Evolutionary conservation across 192 early-diverging fungal genomes (phyloP).

Genomic region (Helicostylum pulchrum): DNA sequence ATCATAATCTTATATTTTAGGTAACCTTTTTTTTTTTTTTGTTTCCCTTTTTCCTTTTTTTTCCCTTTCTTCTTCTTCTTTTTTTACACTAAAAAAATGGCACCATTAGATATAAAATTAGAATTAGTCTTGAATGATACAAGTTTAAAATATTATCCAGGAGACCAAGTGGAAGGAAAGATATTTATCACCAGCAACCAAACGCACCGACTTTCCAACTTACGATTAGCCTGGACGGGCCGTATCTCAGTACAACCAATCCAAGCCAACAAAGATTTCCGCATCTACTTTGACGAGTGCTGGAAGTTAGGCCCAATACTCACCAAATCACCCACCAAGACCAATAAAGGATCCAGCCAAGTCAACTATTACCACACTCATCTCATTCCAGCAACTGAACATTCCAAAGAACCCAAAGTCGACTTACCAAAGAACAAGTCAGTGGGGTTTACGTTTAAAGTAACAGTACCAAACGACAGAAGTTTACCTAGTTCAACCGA

Average conservation of each 20-base stretch:
- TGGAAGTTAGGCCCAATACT: not conserved
- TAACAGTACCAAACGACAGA: constrained; percentile 9
- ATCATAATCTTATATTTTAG: not conserved
- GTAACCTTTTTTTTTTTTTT: not conserved
- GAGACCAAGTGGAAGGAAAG: constrained; percentile 4
- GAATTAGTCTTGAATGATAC: constrained; percentile 2
- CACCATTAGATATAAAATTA: constrained; percentile 10
- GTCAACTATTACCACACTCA: not conserved
- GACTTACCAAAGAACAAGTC: constrained; percentile 5
- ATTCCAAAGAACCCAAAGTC: not conserved
- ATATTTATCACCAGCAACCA: constrained; percentile 4
- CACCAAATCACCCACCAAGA: not conserved
- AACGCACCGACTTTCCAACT: not conserved
- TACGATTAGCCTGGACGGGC: constrained; percentile 11
- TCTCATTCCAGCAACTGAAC: not conserved
- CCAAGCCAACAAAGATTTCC: not conserved
- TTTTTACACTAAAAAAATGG: not conserved
- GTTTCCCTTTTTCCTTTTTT: not conserved
- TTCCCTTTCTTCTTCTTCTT: not conserved
- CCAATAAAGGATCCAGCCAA: not conserved
- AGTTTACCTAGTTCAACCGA: constrained; percentile 14
- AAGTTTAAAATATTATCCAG: not conserved
- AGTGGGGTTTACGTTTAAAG: constrained; percentile 13
- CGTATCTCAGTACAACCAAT: constrained; percentile 1
- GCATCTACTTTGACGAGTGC: not conserved